Evolutionary conservation across 805 yeast genomes (phyloP).

Genomic region (Candida pseudoglaebosa): DNA sequence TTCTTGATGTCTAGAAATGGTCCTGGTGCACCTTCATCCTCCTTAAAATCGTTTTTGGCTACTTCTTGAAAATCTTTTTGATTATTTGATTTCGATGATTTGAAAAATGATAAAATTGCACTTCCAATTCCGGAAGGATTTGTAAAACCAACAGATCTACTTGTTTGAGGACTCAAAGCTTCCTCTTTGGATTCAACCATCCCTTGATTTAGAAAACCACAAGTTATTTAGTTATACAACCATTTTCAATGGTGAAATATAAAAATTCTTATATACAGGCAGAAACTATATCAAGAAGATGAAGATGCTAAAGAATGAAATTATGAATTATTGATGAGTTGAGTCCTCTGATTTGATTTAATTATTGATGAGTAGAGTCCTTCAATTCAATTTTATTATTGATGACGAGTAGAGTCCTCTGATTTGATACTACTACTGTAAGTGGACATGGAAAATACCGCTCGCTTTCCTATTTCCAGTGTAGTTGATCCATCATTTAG

Average conservation of each 20-base stretch:
- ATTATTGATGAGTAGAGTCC: background rate
- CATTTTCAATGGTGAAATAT: no score
- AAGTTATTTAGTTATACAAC: background rate
- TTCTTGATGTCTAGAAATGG: conserved; percentile 12
- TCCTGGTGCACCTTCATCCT: background rate
- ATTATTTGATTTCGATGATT: conserved; percentile 4
- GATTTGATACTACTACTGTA: conserved; percentile 7
- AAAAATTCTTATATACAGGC: no score
- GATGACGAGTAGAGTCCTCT: conserved; percentile 3
- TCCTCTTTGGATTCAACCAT: conserved; percentile 7
- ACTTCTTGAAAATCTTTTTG: background rate
- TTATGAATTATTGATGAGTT: background rate
- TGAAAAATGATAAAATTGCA: conserved; percentile 12
- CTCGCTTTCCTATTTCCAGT: conserved; percentile 7
- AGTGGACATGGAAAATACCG: conserved; percentile 12
- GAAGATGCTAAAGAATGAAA: no score
- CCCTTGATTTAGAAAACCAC: background rate
- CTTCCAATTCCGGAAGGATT: conserved; percentile 7
- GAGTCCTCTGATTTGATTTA: conserved; percentile 7
- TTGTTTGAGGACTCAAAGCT: conserved; percentile 17
- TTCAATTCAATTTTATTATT: background rate
- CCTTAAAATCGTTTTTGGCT: background rate
- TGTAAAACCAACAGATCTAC: conserved; percentile 5
- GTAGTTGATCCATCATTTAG: conserved; percentile 19
- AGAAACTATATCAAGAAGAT: no score